Percentiles rank a stretch among this genome's conserved stretches.
phyloP scores from a whole-genome alignment of 2,329 filamentous ascomycete species.

The Tolypocladium pustulatum region DNA sequence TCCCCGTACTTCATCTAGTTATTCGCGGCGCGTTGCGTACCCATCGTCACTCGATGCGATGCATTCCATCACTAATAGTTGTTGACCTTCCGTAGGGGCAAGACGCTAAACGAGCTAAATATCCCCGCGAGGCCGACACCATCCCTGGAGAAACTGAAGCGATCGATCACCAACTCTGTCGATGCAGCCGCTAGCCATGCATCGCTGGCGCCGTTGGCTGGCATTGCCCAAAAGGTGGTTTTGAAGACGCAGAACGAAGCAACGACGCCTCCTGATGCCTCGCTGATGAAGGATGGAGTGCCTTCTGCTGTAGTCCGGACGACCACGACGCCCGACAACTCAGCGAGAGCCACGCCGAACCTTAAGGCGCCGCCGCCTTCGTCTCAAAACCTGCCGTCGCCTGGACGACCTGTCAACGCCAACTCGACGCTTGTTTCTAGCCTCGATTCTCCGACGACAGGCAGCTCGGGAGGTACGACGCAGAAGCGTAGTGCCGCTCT shows the following conservation, averaged over 20 bases:
- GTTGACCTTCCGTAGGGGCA: constrained; percentile 21
- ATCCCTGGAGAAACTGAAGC: constrained; percentile 32
- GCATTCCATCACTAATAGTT: not conserved
- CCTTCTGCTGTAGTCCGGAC: constrained; percentile 5
- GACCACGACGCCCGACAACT: constrained; percentile 5
- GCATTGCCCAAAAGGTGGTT: constrained; percentile 3
- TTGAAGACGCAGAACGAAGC: constrained; percentile 5
- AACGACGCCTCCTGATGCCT: constrained; percentile 6
- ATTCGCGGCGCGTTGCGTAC: constrained; percentile 5
- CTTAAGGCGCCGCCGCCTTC: not conserved
- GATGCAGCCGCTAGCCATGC: constrained; percentile 9
- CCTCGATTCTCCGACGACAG: not conserved
- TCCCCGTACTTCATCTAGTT: not conserved
- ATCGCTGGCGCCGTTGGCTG: constrained; percentile 2
- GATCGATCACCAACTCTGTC: constrained; percentile 20
- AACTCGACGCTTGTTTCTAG: not conserved
- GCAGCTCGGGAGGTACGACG: not conserved
- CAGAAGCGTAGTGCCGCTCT: not conserved
- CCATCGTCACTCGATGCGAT: not conserved
- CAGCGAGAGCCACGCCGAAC: constrained; percentile 5
- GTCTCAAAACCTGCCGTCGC: not conserved
- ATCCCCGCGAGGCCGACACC: constrained; percentile 38
- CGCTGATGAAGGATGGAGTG: constrained; percentile 5
- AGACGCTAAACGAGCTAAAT: constrained; percentile 38
- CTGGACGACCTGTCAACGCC: not conserved